Percentiles rank a stretch among this genome's conserved stretches.
Conservation (phyloP, 1,284 basidiomycete genomes). For the Phylloporus gajari region DNA sequence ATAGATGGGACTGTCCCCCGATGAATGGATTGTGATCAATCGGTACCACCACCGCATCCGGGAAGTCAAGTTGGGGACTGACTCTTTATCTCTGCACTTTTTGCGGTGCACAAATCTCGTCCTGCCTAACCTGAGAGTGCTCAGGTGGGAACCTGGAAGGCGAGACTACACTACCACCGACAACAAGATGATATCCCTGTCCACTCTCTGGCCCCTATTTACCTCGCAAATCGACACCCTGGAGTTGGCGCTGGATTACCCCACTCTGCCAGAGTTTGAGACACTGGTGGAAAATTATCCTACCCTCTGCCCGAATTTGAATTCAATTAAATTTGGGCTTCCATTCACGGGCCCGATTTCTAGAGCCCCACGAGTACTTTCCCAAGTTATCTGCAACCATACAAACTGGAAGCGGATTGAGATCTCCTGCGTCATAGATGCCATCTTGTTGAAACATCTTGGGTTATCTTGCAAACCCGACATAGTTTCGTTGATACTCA, state of each 20-base stretch:
- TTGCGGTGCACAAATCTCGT: background rate
- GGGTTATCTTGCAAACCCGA: no score
- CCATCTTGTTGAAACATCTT: no score
- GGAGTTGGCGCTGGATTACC: background rate
- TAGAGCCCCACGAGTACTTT: no score
- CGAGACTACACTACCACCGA: background rate
- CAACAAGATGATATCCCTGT: background rate
- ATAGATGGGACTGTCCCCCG: no score
- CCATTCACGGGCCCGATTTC: no score
- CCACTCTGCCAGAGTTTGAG: background rate
- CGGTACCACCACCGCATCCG: slow-evolving; percentile 1
- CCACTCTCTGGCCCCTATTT: background rate
- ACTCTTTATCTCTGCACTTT: background rate
- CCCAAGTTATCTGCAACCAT: no score
- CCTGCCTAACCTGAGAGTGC: slow-evolving; percentile 1
- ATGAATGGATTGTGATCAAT: no score
- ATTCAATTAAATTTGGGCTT: no score
- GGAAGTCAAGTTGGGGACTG: background rate
- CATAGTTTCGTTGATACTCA: no score
- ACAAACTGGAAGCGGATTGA: no score
- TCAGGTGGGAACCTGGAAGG: background rate
- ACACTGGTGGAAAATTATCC: background rate
- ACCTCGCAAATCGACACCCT: background rate
- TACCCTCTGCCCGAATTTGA: slow-evolving; percentile 1
- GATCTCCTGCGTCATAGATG: no score